Evolutionary conservation across 2,329 filamentous ascomycete species (phyloP).

Genomic region (Fusarium udum): DNA sequence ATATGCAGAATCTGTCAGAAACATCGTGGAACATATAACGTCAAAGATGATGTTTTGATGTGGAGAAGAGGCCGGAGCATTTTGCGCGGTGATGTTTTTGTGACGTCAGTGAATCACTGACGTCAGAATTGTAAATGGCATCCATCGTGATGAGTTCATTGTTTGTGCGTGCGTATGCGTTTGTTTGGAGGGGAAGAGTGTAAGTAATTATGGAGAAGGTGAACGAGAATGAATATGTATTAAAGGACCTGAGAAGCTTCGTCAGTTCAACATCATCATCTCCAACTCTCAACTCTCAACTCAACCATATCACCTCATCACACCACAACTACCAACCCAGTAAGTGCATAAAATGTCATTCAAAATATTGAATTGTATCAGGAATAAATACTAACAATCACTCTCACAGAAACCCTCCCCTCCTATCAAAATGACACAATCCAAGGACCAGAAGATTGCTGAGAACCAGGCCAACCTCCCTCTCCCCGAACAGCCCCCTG

Average conservation of each 20-base stretch:
- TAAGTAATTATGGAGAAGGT: constrained; percentile 3
- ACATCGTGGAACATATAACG: not conserved
- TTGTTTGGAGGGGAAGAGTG: not conserved
- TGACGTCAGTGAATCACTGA: constrained; percentile 41
- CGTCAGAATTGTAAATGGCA: constrained; percentile 33
- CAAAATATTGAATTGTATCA: not conserved
- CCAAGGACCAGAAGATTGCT: constrained; percentile 73
- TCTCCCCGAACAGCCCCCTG: constrained; percentile 79
- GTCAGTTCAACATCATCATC: not conserved
- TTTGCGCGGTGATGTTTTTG: constrained; percentile 14
- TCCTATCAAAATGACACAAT: constrained; percentile 52
- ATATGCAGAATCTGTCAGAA: constrained; percentile 24
- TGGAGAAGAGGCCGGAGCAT: constrained; percentile 34
- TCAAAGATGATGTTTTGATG: constrained; percentile 15
- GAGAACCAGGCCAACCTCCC: constrained; percentile 77
- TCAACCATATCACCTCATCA: not conserved
- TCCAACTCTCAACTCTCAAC: not conserved
- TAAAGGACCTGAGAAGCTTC: constrained; percentile 19
- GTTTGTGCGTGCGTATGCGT: not conserved
- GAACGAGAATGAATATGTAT: not conserved
- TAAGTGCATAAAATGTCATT: not conserved
- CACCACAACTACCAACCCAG: constrained; percentile 7
- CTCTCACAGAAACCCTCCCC: not conserved
- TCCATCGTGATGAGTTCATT: constrained; percentile 17
- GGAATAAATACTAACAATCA: not conserved